Base-by-base conservation (phyloP, 352 stramenopile species). In the Phytopythium boreale region DNA sequence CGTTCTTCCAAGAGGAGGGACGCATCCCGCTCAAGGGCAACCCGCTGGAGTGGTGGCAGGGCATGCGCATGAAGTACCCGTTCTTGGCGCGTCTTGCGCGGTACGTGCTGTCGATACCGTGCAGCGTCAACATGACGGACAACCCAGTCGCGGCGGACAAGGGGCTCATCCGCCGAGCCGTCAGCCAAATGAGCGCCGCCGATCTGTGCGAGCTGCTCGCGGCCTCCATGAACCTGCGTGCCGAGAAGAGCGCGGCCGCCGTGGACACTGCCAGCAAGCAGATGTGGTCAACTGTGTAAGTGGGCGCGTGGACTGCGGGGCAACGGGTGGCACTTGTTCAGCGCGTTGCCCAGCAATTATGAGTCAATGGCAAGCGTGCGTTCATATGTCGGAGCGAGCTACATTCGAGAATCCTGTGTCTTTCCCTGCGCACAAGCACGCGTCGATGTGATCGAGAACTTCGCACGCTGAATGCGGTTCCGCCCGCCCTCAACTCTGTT, bases 61-160 rank as follows among this genome's bases (percentile, higher is more conserved):
- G 60, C 49, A 79, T 89, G 78, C 79, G 80, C 9, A 74, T 90
- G 66, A 91, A 93, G 76, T 93, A 91, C 66, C 84, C 84, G n/a
- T 90, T 87, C 59, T 66, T 90, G 26, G 79, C 84, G 14, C 71
- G 76, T 0, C 65, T 93, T 11, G 82, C 84, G 36, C 80, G 82
- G 1, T 91, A 86, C 59, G 79, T 91, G 56, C 50, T 93, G 44
- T 84, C 84, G 1, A 87, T 93, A 24, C 84, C 84, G 31, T 78
- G 76, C 41, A 77, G 74, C 26, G 70, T 81, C 2, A 76, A 75
- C 36, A 43, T 75, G 4, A 61, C 84, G 8, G 72, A 88, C 61
- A 90, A 90, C 57, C 79, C 81, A 8, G 64, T 87, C 9, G 20
- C 64, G 0, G 59, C 59, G 2, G 79, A 89, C 68, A 70, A 74